Percentiles rank a stretch among this genome's conserved stretches.
These are phyloP conservation scores for Backusella circina DNA, from an alignment of 192 early-diverging fungal genomes.

Conservation along the genomic window DNA sequence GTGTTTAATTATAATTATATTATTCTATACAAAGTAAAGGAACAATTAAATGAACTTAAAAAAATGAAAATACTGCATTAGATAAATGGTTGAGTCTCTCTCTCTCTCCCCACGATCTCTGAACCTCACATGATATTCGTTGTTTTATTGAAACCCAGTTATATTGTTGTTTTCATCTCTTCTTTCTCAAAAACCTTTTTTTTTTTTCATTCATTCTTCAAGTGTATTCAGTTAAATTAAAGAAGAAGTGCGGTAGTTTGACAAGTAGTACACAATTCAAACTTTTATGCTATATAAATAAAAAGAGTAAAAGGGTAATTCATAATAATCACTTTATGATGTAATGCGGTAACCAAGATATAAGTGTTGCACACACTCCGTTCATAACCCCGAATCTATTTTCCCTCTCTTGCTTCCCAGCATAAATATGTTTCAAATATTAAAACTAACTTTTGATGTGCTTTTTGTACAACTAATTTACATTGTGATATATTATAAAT, in stretches of 20 bases:
- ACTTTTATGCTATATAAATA: neutral
- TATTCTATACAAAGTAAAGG: neutral
- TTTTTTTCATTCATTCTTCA: neutral
- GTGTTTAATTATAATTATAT: neutral
- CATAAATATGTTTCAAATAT: neutral
- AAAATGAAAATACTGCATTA: neutral
- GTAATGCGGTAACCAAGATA: neutral
- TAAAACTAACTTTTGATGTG: neutral
- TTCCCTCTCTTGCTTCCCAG: neutral
- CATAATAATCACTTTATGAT: neutral
- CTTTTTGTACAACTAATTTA: neutral
- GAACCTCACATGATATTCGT: neutral
- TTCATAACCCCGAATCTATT: neutral
- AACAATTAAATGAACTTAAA: slow-evolving; percentile 2
- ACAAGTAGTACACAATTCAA: neutral
- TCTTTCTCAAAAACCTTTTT: neutral
- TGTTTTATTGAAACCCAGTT: neutral
- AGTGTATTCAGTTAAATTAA: neutral
- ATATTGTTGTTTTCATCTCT: neutral
- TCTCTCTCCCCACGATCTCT: neutral
- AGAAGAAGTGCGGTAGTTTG: neutral
- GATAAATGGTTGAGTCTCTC: neutral
- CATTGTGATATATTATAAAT: neutral
- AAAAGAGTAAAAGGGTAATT: neutral
- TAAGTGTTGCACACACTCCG: neutral